Percentiles rank a stretch among this genome's conserved stretches.
These are phyloP conservation scores for Hypoxylon subgilvum DNA, from an alignment of 495 filamentous ascomycete species.

Conservation along the genomic window DNA sequence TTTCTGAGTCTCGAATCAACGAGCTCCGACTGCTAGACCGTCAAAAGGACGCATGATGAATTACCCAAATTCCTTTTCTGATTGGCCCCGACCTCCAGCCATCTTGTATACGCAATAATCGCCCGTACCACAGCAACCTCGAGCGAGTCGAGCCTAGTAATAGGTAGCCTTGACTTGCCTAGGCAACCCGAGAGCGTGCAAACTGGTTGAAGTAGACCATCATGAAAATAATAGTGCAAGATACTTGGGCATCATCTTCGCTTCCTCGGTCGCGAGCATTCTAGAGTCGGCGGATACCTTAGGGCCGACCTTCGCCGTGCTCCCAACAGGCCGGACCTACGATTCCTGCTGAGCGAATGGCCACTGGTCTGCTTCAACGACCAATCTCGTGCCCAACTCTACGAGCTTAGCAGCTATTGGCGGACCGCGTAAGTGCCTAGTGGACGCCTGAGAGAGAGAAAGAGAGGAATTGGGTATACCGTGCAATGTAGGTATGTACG, in stretches of 20 bases:
- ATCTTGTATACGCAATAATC: constrained; percentile 29
- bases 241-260: constrained; percentile 4
- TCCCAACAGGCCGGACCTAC: constrained; percentile 11
- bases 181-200: no score
- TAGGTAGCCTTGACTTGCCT: neutral
- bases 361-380: constrained; percentile 22
- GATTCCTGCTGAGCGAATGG: constrained; percentile 18
- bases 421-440: constrained; percentile 10
- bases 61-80: constrained; percentile 9
- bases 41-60: constrained; percentile 14
- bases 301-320: constrained; percentile 20
- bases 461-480: no score
- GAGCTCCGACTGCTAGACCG: constrained; percentile 8
- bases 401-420: constrained; percentile 17
- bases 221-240: constrained; percentile 9
- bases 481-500: constrained; percentile 27
- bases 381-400: constrained; percentile 28
- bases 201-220: constrained; percentile 2
- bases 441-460: constrained; percentile 20
- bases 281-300: constrained; percentile 21
- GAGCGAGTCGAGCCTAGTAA: constrained; percentile 24
- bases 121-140: constrained; percentile 34
- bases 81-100: constrained; percentile 15
- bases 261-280: constrained; percentile 13
- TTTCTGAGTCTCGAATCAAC: constrained; percentile 35